These are phyloP conservation scores for Asparagopsis taxiformis DNA, from an alignment of 31 red algal species.

Conservation along the genomic window DNA sequence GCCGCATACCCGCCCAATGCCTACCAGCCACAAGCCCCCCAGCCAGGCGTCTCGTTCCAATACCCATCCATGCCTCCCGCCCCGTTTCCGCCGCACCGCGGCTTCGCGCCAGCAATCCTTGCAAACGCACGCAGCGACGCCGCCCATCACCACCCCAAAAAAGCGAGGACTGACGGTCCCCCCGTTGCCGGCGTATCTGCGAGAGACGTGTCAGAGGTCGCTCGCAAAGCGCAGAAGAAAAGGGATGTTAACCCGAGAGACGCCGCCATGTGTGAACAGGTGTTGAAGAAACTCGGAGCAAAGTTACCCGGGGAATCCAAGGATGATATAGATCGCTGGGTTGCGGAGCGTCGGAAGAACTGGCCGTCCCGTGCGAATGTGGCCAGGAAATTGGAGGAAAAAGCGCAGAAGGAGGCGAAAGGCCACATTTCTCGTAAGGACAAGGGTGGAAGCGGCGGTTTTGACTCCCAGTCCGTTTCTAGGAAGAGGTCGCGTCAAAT, in stretches of 20 bases:
- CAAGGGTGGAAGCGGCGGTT: too few species aligned
- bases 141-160: too few species aligned
- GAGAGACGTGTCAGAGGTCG: neutral
- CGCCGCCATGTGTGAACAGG: conserved; percentile 10
- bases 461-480: too few species aligned
- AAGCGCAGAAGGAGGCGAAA: conserved; percentile 4
- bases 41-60: neutral
- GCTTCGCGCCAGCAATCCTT: too few species aligned
- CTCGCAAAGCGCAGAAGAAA: neutral
- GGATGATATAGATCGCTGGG: conserved; percentile 45
- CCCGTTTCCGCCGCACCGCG: neutral
- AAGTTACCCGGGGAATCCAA: conserved; percentile 38
- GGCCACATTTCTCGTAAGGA: too few species aligned
- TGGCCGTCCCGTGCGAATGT: conserved; percentile 63
- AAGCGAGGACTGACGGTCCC: too few species aligned
- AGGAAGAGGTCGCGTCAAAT: too few species aligned
- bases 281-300: conserved; percentile 23
- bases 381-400: conserved; percentile 23
- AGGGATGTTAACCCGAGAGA: conserved; percentile 30
- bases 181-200: too few species aligned
- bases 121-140: too few species aligned
- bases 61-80: neutral
- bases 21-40: neutral
- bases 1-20: neutral
- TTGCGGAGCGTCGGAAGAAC: conserved; percentile 47